A percentile compares a stretch with the other conserved stretches of the same genome.
Conservation (phyloP, 768 basidiomycete species). For the Cantharellus cinnabarinus region DNA sequence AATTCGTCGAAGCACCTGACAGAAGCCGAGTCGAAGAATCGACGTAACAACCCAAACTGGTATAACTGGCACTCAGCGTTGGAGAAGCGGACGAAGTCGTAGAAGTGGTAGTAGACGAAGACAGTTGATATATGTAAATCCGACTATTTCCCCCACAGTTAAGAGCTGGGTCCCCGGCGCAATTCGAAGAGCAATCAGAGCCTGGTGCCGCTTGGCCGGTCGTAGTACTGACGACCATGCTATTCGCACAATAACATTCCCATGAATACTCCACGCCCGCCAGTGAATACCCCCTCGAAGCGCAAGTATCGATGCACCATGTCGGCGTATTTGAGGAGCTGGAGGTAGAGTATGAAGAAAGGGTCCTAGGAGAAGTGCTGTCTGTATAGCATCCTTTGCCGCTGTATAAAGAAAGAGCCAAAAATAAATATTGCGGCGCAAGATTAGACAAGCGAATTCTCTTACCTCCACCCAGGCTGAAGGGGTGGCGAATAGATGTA, state of each 20-base stretch:
- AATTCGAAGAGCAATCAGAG: background rate
- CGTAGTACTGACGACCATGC: background rate
- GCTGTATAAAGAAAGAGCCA: background rate
- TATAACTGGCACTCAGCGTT: constrained; percentile 1
- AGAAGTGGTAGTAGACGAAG: background rate
- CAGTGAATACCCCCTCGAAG: background rate
- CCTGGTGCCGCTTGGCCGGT: background rate
- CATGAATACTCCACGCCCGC: constrained; percentile 6
- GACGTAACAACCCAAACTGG: constrained; percentile 1
- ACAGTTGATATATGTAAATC: background rate
- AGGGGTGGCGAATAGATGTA: background rate
- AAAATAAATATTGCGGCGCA: background rate
- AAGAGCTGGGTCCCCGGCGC: background rate
- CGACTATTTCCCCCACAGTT: background rate
- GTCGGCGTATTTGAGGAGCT: constrained; percentile 3
- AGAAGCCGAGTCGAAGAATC: constrained; percentile 1
- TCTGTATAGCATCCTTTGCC: constrained; percentile 4
- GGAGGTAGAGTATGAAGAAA: background rate
- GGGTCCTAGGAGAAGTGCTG: background rate
- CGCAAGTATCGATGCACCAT: constrained; percentile 2
- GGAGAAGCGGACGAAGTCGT: background rate
- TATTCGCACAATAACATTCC: constrained; percentile 5
- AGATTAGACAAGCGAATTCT: background rate
- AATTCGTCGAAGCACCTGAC: background rate
- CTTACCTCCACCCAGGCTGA: background rate